Percentiles rank a stretch among this genome's conserved stretches.
phyloP scores from a whole-genome alignment of 148 eudicot genomes.

The Nyssa sinensis region DNA sequence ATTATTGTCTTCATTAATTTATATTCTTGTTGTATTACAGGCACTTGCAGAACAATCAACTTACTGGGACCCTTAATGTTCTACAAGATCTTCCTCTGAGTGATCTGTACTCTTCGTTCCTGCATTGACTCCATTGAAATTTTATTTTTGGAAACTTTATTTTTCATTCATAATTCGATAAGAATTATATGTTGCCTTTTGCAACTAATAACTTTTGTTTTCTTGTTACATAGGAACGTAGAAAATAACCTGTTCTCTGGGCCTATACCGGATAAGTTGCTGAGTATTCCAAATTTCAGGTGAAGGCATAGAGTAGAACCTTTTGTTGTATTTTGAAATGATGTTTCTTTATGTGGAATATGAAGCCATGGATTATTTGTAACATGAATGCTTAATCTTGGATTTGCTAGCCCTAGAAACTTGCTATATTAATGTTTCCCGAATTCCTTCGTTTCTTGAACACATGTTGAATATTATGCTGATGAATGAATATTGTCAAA shows the following conservation, averaged over 20 bases:
- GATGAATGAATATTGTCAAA: not conserved
- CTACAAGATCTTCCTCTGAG: constrained; percentile 76
- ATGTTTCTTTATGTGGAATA: not conserved
- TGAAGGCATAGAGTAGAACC: constrained; percentile 19
- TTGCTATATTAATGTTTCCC: not conserved
- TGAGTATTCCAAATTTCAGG: constrained; percentile 79
- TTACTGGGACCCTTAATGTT: constrained; percentile 67
- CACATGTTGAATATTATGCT: not conserved
- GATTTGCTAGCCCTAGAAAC: not conserved
- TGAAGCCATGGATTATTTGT: not conserved
- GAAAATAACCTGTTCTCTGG: constrained; percentile 91
- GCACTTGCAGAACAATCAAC: constrained; percentile 79
- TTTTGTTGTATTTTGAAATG: not conserved
- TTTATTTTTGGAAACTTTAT: not conserved
- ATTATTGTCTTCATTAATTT: not conserved
- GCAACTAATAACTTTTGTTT: not conserved
- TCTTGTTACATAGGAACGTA: constrained; percentile 54
- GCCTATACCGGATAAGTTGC: constrained; percentile 74
- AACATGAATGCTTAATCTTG: not conserved
- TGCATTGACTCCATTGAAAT: not conserved
- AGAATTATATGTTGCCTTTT: not conserved
- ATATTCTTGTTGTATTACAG: constrained; percentile 34
- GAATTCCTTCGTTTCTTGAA: not conserved
- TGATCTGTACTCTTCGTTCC: constrained; percentile 50
- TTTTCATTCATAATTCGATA: not conserved